Conservation (phyloP, 768 basidiomycete genomes). For the Boletellus sp. region DNA sequence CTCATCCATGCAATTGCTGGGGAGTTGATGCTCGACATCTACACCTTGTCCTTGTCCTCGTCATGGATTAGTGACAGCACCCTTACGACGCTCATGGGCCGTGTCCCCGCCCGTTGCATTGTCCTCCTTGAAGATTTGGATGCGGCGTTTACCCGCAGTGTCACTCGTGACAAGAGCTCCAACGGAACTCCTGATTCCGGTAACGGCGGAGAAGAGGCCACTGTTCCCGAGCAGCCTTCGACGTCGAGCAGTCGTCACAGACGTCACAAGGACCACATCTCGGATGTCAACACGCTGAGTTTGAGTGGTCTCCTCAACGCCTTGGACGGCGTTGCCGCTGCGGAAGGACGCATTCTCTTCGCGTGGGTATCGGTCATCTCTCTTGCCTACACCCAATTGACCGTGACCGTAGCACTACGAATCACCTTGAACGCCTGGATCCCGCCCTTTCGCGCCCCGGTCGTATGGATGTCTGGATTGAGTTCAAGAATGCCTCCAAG, state of each 20-base stretch:
- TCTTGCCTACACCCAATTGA: background rate
- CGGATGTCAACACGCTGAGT: slow-evolving; percentile 77
- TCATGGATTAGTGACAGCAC: slow-evolving; percentile 89
- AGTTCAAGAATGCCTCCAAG: slow-evolving; percentile 82
- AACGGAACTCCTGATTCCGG: slow-evolving; percentile 42
- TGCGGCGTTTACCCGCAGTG: slow-evolving; percentile 80
- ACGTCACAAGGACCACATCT: slow-evolving; percentile 54
- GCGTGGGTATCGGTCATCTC: slow-evolving; percentile 53
- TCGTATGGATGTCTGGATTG: slow-evolving; percentile 89
- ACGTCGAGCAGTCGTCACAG: slow-evolving; percentile 40
- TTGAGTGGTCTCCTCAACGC: slow-evolving; percentile 82
- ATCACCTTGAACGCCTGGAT: slow-evolving; percentile 87
- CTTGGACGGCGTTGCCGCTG: slow-evolving; percentile 81
- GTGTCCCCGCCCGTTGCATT: slow-evolving; percentile 80
- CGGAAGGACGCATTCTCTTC: slow-evolving; percentile 84
- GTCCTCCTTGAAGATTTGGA: slow-evolving; percentile 89
- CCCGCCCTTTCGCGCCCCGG: slow-evolving; percentile 90
- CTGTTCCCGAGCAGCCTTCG: slow-evolving; percentile 27
- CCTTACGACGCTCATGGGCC: slow-evolving; percentile 80
- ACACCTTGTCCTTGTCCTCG: slow-evolving; percentile 81
- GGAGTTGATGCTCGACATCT: slow-evolving; percentile 86
- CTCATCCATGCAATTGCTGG: slow-evolving; percentile 87
- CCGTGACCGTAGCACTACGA: slow-evolving; percentile 59
- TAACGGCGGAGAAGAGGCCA: slow-evolving; percentile 33
- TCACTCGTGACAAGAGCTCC: slow-evolving; percentile 56